These are phyloP conservation scores for Chytriomyces confervae DNA, from an alignment of 192 early-diverging fungal genomes.

Conservation along the genomic window DNA sequence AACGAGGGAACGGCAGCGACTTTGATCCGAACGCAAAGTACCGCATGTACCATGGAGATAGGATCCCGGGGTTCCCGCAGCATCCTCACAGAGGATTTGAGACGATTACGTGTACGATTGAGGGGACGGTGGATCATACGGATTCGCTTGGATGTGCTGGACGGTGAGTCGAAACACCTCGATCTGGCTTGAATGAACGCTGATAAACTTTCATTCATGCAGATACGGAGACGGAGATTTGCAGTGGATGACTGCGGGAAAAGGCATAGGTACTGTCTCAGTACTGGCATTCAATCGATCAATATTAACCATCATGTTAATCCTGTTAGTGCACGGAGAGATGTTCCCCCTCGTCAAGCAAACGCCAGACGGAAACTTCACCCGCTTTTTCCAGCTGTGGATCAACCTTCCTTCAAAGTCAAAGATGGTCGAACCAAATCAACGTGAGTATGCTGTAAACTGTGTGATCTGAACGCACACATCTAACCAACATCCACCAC, in stretches of 20 bases:
- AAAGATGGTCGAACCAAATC: constrained; percentile 29
- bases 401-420: constrained; percentile 59
- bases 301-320: too few relatives aligned
- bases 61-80: constrained; percentile 40
- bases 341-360: constrained; percentile 46
- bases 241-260: constrained; percentile 64
- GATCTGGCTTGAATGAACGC: too few relatives aligned
- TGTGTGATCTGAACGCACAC: background rate
- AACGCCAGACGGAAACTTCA: constrained; percentile 44
- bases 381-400: constrained; percentile 64
- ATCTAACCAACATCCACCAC: background rate
- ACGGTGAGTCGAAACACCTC: background rate
- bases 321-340: constrained; percentile 57
- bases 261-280: constrained; percentile 37
- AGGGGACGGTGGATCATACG: constrained; percentile 54
- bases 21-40: background rate
- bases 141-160: constrained; percentile 52
- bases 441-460: background rate
- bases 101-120: constrained; percentile 53
- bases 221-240: constrained; percentile 53
- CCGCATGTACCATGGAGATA: constrained; percentile 38
- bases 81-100: constrained; percentile 63
- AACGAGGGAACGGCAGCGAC: constrained; percentile 11
- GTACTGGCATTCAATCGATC: too few relatives aligned
- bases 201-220: too few relatives aligned